These are phyloP conservation scores for Macadamia integrifolia DNA, from an alignment of 164 flowering plant genomes.

Conservation along the genomic window DNA sequence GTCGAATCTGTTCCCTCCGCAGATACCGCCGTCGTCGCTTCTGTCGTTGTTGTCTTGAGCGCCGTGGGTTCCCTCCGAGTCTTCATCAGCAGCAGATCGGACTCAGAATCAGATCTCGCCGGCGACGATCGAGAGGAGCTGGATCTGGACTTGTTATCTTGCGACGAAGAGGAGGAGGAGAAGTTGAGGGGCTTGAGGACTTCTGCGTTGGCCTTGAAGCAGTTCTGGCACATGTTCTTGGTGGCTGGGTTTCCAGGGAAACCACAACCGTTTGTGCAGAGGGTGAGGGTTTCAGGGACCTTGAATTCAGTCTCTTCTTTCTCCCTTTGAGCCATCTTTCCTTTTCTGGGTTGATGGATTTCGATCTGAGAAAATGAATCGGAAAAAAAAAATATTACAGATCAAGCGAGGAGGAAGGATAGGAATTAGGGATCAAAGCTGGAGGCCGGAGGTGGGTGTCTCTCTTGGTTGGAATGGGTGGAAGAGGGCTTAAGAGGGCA, in stretches of 20 bases:
- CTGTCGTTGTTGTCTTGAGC: not conserved
- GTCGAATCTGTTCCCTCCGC: not conserved
- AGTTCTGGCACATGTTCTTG: slow-evolving; percentile 27
- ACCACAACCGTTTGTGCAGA: slow-evolving; percentile 30
- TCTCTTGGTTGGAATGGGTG: not conserved
- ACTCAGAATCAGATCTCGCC: slow-evolving; percentile 9
- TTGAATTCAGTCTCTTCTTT: slow-evolving; percentile 35
- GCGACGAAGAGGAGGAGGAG: not conserved
- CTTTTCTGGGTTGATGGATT: not conserved
- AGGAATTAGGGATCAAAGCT: not conserved
- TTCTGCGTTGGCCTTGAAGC: slow-evolving; percentile 22
- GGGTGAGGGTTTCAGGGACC: slow-evolving; percentile 24
- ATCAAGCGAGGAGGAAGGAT: not conserved
- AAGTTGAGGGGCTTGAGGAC: slow-evolving; percentile 9
- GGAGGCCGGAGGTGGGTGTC: not conserved
- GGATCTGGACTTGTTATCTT: not conserved
- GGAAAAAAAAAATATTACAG: no score
- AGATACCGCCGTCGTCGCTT: slow-evolving; percentile 1
- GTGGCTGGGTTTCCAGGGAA: slow-evolving; percentile 29
- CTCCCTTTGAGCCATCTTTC: slow-evolving; percentile 28
- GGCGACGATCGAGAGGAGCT: slow-evolving; percentile 5
- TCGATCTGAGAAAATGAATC: not conserved
- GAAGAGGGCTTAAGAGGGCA: not conserved
- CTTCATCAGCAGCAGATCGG: not conserved
- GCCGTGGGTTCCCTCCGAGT: slow-evolving; percentile 3